Percentiles rank a stretch among this genome's conserved stretches.
Evolutionary conservation across 164 flowering plant genomes (phyloP).

Genomic region (Macadamia integrifolia): DNA sequence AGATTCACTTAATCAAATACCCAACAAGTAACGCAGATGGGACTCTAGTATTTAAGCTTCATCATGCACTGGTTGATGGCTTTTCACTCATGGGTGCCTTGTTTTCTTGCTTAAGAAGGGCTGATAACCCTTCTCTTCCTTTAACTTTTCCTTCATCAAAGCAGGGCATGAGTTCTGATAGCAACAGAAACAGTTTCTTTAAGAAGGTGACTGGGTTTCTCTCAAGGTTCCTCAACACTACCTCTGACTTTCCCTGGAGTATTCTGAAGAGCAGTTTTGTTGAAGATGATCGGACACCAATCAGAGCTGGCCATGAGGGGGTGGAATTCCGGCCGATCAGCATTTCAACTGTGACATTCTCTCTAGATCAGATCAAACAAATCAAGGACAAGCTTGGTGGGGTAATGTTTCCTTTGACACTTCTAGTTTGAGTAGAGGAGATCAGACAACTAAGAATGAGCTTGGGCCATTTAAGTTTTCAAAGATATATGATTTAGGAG

Average conservation of each 20-base stretch:
- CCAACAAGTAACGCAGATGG: conserved; percentile 51
- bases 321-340: conserved; percentile 33
- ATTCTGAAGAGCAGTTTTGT: conserved; percentile 33
- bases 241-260: conserved; percentile 38
- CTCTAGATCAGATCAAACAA: conserved; percentile 41
- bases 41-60: conserved; percentile 45
- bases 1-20: conserved; percentile 48
- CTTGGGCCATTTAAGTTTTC: too few relatives aligned
- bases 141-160: conserved; percentile 36
- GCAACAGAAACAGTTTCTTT: too few relatives aligned
- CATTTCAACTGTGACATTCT: conserved; percentile 31
- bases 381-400: conserved; percentile 44
- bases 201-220: conserved; percentile 3
- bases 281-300: conserved; percentile 40
- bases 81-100: conserved; percentile 61
- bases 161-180: not conserved
- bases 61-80: conserved; percentile 74
- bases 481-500: too few relatives aligned
- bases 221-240: conserved; percentile 18
- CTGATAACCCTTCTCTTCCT: conserved; percentile 51
- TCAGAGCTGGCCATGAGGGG: conserved; percentile 34
- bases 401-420: conserved; percentile 23
- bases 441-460: too few relatives aligned
- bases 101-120: conserved; percentile 45
- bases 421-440: too few relatives aligned